Base-by-base conservation (phyloP, 768 basidiomycete species). In the Gelatoporia subvermispora region DNA sequence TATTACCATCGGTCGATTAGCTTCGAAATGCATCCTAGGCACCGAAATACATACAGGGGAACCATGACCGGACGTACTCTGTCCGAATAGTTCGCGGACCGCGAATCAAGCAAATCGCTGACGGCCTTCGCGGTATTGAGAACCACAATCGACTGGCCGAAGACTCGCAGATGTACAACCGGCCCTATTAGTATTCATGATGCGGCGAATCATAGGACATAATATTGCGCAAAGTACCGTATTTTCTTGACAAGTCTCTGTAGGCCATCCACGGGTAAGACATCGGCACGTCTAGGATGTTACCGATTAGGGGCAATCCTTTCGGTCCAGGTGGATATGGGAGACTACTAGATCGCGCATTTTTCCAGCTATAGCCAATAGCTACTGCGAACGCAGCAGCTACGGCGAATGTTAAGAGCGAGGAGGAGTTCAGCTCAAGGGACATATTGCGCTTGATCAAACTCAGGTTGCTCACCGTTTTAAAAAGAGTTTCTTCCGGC, bases 21-120 rank as follows among this genome's bases (percentile, higher is more conserved):
- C 28, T 10, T 37, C 18, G 17, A 40, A 25, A 9, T 3, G 8
- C 21, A 34, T 25, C 3, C 8, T 9, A 43, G 23, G 20, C 11
- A 43, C 8, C 4, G 11, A 21, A 21, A 16, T 3, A 47, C 54
- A 4, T 24, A 55, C 54, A 55, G 37, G 13, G 49, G 46, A 17
- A 49, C 35, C 50, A 50, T 50, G 24, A 42, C 47, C 15, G 48
- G 41, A 23, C 43, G 41, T 13, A 41, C 52, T 42, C 66, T 45
- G 52, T 68, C 68, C 1, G 74, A 73, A 54, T 72, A 75, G 22
- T 68, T 68, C 5, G 65, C 50, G 0, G 71, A 68, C 35, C 67
- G 59, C 52, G 71, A 74, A 17, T 71, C 68, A 35, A 75, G 65
- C 0, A 75, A 57, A 1, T 76, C 73, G 16, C 55, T 60, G 0